Conservation (phyloP, 345 rosid species). For the Angophora floribunda region DNA sequence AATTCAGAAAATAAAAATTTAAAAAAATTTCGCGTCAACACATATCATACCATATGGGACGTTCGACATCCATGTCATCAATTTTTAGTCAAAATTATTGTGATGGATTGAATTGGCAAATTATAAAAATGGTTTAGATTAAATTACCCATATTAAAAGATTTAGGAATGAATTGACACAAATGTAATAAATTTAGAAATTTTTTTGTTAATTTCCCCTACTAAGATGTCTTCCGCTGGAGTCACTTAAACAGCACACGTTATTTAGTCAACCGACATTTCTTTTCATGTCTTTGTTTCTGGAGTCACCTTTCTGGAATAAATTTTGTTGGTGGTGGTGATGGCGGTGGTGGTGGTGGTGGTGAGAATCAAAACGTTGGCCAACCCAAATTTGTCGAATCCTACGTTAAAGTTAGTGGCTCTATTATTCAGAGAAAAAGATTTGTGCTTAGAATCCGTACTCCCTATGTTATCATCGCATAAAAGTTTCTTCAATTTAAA, state of each 20-base stretch:
- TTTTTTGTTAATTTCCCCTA: neutral
- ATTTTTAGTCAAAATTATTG: no score
- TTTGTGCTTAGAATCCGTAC: neutral
- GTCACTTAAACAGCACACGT: neutral
- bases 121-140: no score
- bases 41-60: no score
- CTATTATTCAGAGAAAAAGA: neutral
- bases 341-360: neutral
- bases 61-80: no score
- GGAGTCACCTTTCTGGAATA: neutral
- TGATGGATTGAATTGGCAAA: no score
- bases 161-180: no score
- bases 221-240: neutral
- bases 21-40: accelerated
- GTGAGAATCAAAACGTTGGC: neutral
- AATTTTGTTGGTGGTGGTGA: neutral
- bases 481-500: neutral
- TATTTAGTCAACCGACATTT: neutral
- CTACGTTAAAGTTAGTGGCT: neutral
- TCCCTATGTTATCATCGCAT: neutral
- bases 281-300: neutral
- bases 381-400: neutral
- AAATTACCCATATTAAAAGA: no score
- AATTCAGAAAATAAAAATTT: no score
- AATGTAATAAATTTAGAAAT: no score